Conservation (phyloP, 1,284 basidiomycete species). For the Xanthoconium separans region DNA sequence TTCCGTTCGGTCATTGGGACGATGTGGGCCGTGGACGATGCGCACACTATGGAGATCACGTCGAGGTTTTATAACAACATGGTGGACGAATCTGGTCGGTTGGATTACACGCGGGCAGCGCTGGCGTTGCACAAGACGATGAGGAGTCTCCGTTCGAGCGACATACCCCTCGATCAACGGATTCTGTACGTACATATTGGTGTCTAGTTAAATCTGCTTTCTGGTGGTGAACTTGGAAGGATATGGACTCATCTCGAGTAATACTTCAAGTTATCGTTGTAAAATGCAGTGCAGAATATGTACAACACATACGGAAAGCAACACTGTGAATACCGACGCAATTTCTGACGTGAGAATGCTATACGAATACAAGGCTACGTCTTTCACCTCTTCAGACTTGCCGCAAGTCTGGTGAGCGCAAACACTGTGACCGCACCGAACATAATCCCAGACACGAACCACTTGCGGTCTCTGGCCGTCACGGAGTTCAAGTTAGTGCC, state of each 20-base stretch:
- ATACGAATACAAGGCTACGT: too few relatives aligned
- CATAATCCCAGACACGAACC: constrained; percentile 19
- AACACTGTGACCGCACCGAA: constrained; percentile 11
- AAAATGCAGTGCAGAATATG: too few relatives aligned
- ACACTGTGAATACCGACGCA: too few relatives aligned
- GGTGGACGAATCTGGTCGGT: background rate
- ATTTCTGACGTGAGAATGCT: too few relatives aligned
- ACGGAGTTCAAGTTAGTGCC: background rate
- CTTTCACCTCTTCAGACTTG: constrained; percentile 5
- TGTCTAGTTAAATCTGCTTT: background rate
- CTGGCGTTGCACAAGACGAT: background rate
- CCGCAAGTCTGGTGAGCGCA: constrained; percentile 1
- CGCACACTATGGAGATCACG: background rate
- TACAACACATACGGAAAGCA: too few relatives aligned
- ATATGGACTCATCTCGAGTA: too few relatives aligned
- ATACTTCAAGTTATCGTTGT: too few relatives aligned
- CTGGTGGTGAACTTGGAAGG: too few relatives aligned
- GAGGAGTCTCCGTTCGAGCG: background rate
- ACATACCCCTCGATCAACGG: background rate
- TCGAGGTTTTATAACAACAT: constrained; percentile 1
- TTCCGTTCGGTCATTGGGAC: constrained; percentile 2
- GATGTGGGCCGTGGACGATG: constrained; percentile 5
- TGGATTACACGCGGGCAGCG: background rate
- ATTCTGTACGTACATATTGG: background rate
- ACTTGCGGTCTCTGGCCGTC: constrained; percentile 1